Conservation (phyloP, 768 basidiomycete species). For the Lactarius indigo region DNA sequence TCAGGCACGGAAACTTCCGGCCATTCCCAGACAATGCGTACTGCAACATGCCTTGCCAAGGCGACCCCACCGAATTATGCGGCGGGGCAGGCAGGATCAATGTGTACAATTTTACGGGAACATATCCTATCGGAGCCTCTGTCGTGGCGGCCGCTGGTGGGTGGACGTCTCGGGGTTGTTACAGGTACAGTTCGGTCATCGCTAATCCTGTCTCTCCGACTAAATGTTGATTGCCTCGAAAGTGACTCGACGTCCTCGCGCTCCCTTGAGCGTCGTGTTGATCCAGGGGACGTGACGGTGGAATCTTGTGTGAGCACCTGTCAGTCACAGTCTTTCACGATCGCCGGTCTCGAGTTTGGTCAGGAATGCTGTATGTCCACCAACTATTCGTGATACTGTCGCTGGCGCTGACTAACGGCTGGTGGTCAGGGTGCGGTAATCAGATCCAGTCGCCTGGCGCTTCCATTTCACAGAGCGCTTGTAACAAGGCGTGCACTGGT, state of each 20-base stretch:
- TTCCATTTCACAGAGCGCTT: neutral
- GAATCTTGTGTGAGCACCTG: too few species aligned
- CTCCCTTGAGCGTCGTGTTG: neutral
- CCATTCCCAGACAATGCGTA: neutral
- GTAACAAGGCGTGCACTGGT: neutral
- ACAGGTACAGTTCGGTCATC: neutral
- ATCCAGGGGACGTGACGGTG: neutral
- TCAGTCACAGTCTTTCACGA: too few species aligned
- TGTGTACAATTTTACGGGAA: neutral
- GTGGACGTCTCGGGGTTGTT: neutral
- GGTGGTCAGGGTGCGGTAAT: slow-evolving; percentile 1
- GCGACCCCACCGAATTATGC: neutral
- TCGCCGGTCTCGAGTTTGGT: too few species aligned
- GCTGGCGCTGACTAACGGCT: too few species aligned
- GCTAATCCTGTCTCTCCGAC: neutral
- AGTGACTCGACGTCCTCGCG: neutral
- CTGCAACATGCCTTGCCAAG: neutral
- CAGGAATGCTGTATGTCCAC: too few species aligned
- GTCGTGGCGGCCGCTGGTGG: neutral
- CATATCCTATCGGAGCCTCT: neutral
- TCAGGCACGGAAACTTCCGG: neutral
- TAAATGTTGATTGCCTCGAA: neutral
- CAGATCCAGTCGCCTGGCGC: neutral
- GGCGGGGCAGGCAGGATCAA: neutral
- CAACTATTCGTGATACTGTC: too few species aligned